These are phyloP conservation scores for Spatholobus suberectus DNA, from an alignment of 306 rosid genomes.

Conservation along the genomic window DNA sequence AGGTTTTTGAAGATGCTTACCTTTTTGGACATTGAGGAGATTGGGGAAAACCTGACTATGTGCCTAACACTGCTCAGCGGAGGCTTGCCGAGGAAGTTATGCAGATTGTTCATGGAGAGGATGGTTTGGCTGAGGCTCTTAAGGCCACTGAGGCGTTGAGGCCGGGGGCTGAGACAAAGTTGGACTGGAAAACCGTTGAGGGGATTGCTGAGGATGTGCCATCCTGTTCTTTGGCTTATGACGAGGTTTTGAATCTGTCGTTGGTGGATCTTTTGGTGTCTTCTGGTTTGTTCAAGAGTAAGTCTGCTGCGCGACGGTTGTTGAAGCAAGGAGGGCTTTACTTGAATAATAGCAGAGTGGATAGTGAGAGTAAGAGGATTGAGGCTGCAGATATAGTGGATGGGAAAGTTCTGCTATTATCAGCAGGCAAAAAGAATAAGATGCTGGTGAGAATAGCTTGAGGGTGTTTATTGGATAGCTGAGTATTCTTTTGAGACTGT, in stretches of 20 bases:
- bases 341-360: constrained; percentile 84
- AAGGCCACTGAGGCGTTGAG: constrained; percentile 88
- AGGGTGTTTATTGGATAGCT: constrained; percentile 19
- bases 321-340: constrained; percentile 96
- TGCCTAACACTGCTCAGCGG: constrained; percentile 77
- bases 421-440: constrained; percentile 98
- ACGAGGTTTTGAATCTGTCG: constrained; percentile 65
- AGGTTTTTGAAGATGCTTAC: constrained; percentile 82
- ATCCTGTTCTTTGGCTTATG: constrained; percentile 71
- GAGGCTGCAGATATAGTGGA: constrained; percentile 79
- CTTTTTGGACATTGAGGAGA: constrained; percentile 74
- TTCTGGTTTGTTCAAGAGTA: constrained; percentile 85
- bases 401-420: constrained; percentile 86
- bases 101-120: constrained; percentile 83
- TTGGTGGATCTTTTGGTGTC: constrained; percentile 86
- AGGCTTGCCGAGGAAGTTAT: constrained; percentile 94
- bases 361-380: constrained; percentile 69
- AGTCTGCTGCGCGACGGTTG: constrained; percentile 86
- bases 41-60: constrained; percentile 61
- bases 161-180: constrained; percentile 86
- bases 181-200: constrained; percentile 88
- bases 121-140: constrained; percentile 81
- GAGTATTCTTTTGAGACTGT: constrained; percentile 43
- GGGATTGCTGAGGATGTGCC: constrained; percentile 93
- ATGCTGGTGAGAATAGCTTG: constrained; percentile 79